These are phyloP conservation scores for Zangia roseola DNA, from an alignment of 768 basidiomycete species.

Conservation along the genomic window DNA sequence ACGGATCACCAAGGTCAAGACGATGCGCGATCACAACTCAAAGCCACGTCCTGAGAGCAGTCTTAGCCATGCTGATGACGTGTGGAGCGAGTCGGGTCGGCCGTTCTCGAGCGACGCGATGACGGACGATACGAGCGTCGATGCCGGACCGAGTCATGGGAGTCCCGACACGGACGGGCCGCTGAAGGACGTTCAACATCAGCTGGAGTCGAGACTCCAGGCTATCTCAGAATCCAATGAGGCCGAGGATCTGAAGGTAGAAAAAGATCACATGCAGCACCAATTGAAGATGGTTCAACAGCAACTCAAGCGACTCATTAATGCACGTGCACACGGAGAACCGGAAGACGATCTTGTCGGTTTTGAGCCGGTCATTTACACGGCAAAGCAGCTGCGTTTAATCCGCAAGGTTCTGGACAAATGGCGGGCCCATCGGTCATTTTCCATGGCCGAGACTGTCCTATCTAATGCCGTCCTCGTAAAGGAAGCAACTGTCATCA, in stretches of 20 bases:
- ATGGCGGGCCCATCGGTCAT: slow-evolving; percentile 83
- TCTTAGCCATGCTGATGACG: slow-evolving; percentile 79
- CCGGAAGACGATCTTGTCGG: slow-evolving; percentile 56
- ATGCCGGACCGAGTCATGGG: slow-evolving; percentile 53
- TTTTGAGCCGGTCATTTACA: slow-evolving; percentile 82
- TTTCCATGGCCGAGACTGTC: slow-evolving; percentile 90
- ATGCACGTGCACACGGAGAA: slow-evolving; percentile 77
- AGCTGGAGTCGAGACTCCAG: slow-evolving; percentile 67
- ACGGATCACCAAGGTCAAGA: slow-evolving; percentile 91
- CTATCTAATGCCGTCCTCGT: slow-evolving; percentile 81
- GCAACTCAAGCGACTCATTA: slow-evolving; percentile 80
- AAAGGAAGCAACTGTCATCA: slow-evolving; percentile 95
- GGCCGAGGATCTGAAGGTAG: slow-evolving; percentile 82
- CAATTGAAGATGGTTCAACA: slow-evolving; percentile 77
- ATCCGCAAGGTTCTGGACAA: slow-evolving; percentile 80
- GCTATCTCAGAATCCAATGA: slow-evolving; percentile 67
- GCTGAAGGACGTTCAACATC: slow-evolving; percentile 69
- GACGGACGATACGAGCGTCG: slow-evolving; percentile 88
- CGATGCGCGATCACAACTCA: slow-evolving; percentile 75
- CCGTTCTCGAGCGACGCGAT: slow-evolving; percentile 73
- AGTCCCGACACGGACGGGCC: slow-evolving; percentile 68
- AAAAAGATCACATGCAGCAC: slow-evolving; percentile 92
- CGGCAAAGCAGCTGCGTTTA: slow-evolving; percentile 75
- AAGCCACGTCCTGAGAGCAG: slow-evolving; percentile 89
- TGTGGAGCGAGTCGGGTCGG: slow-evolving; percentile 88